Conservation (phyloP, 225 moss, liverwort and hornwort genomes). For the Bryum argenteum region DNA sequence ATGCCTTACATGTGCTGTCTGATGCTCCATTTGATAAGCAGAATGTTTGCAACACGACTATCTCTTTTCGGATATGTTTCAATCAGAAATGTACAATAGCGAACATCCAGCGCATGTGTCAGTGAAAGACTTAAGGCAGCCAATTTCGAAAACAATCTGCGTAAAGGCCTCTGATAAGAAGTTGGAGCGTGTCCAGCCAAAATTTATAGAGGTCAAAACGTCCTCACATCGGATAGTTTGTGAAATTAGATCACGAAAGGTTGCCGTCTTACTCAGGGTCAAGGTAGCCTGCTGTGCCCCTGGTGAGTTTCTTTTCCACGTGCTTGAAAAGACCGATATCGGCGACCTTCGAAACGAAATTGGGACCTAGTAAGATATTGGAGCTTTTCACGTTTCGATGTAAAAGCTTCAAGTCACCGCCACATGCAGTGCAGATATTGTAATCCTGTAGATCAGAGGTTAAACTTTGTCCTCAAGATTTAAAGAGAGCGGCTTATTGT, state of each 20-base stretch:
- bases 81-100: slow-evolving; percentile 9
- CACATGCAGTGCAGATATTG: slow-evolving; percentile 69
- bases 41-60: slow-evolving; percentile 15
- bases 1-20: background rate
- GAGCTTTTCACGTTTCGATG: slow-evolving; percentile 75
- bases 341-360: slow-evolving; percentile 64
- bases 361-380: slow-evolving; percentile 65
- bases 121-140: slow-evolving; percentile 11
- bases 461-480: background rate
- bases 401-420: slow-evolving; percentile 48
- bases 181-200: slow-evolving; percentile 8
- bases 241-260: slow-evolving; percentile 1
- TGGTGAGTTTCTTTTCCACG: slow-evolving; percentile 42
- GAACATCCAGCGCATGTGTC: slow-evolving; percentile 4
- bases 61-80: background rate
- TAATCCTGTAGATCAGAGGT: slow-evolving; percentile 49
- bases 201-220: too few species aligned
- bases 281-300: slow-evolving; percentile 74
- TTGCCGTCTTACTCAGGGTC: slow-evolving; percentile 69
- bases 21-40: background rate
- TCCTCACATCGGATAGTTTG: background rate
- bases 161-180: slow-evolving; percentile 8
- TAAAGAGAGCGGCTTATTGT: background rate
- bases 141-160: slow-evolving; percentile 24
- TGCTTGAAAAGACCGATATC: slow-evolving; percentile 59